Base-by-base conservation (phyloP, 2,329 filamentous ascomycete species). In the Cladosporium sp. region DNA sequence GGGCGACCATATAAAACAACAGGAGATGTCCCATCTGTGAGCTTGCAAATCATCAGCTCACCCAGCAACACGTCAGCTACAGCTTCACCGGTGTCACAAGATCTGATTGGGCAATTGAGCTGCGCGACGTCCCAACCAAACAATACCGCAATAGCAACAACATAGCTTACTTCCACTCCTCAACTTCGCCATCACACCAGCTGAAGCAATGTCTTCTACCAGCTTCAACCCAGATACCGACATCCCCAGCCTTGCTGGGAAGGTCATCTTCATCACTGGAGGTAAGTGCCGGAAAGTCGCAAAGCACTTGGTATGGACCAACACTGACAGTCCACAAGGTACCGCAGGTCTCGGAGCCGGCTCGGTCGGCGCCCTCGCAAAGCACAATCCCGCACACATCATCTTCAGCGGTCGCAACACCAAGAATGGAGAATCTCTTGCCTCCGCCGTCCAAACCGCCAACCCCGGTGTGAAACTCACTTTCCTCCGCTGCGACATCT, bases 331-430 rank as follows among this genome's bases (percentile, higher is more conserved):
- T 24, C 12, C 18, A 18, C 38, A 41, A 62, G 71, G 70, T 11
- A 72, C 68, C n/a, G 68, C 70, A 24, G 73, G 73, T 36, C 69
- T 74, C 7, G 73, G 72, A 36, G 52, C 49, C 54, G 69, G 83
- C 69, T 81, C 82, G 8, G 74, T 84, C 52, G 71, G 79, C 41
- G 78, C 83, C 64, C 78, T 86, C 52, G 81, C 81, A 14, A 78
- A 77, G 65, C 85, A 87, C 71, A 73, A 78, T 8, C 84, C 86
- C 1, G 76, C 77, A 0, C 81, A 85, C 64, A 83, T 88, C 67
- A 86, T 84, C 76, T 80, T 88, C 66, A 84, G 80, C 14, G 84
- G 70, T 1, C 67, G 74, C 51, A 72, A 84, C 3, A 82, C 85
- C 55, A 77, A 80, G 54, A 80, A 80, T 11, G 80, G 78, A 24